These are phyloP conservation scores for Mayamaea pseudoterrestris DNA, from an alignment of 108 stramenopile genomes.

Conservation along the genomic window DNA sequence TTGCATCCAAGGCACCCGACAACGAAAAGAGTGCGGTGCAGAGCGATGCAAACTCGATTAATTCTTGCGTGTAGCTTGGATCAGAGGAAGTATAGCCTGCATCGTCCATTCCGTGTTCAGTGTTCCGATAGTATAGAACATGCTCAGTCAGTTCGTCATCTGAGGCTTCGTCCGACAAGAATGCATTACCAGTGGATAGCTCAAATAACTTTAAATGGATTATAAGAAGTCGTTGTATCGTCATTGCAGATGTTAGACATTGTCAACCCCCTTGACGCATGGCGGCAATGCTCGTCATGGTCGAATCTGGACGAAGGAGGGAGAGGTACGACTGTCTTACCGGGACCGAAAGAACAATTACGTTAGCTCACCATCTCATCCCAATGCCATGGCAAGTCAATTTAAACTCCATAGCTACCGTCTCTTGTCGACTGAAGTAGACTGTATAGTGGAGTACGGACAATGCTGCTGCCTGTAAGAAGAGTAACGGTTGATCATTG, in stretches of 20 bases:
- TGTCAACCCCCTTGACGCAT: neutral
- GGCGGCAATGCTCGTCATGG: too few relatives aligned
- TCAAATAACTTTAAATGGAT: slow-evolving; percentile 18
- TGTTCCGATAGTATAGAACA: slow-evolving; percentile 44
- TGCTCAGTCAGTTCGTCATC: slow-evolving; percentile 52
- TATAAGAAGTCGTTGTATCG: slow-evolving; percentile 25
- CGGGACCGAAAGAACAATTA: too few relatives aligned
- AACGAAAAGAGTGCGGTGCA: slow-evolving; percentile 46
- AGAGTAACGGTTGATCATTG: too few relatives aligned
- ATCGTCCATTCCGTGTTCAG: slow-evolving; percentile 5
- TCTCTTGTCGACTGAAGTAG: too few relatives aligned
- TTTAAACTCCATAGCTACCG: too few relatives aligned
- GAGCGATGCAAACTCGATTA: slow-evolving; percentile 47
- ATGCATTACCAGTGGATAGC: slow-evolving; percentile 8
- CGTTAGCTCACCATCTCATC: too few relatives aligned
- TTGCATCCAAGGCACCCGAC: slow-evolving; percentile 23
- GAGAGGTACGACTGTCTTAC: too few relatives aligned
- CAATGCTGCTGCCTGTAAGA: too few relatives aligned
- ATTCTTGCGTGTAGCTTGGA: slow-evolving; percentile 23
- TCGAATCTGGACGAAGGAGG: too few relatives aligned
- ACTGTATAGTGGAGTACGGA: too few relatives aligned
- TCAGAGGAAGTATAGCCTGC: slow-evolving; percentile 4
- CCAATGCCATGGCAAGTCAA: too few relatives aligned
- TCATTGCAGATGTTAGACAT: neutral
- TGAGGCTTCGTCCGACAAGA: slow-evolving; percentile 53